Evolutionary conservation across 306 rosid genomes (phyloP).

Genomic region (Senna siamea): DNA sequence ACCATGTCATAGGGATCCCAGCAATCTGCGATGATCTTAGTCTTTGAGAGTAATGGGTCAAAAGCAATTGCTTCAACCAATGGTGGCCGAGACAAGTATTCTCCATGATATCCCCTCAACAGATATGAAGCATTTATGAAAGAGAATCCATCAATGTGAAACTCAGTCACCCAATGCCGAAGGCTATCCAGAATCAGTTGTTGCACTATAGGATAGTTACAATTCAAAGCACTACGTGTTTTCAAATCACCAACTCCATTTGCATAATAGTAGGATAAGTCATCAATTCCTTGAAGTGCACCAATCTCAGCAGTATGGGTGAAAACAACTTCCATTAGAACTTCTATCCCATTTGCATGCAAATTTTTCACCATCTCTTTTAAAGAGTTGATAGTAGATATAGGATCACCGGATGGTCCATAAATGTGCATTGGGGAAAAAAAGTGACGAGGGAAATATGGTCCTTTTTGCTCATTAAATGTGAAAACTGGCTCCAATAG

Average conservation of each 20-base stretch:
- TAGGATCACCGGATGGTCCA: slow-evolving; percentile 68
- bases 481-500: slow-evolving; percentile 81
- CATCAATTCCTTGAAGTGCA: slow-evolving; percentile 80
- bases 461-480: slow-evolving; percentile 73
- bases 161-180: slow-evolving; percentile 85
- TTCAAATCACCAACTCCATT: slow-evolving; percentile 46
- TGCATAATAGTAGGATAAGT: slow-evolving; percentile 59
- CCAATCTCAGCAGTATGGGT: slow-evolving; percentile 67
- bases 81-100: slow-evolving; percentile 78
- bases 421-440: slow-evolving; percentile 65
- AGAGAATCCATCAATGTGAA: slow-evolving; percentile 90
- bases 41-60: slow-evolving; percentile 77
- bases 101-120: slow-evolving; percentile 68
- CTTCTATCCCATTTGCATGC: slow-evolving; percentile 88
- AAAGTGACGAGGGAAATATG: slow-evolving; percentile 83
- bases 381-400: slow-evolving; percentile 64
- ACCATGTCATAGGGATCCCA: slow-evolving; percentile 69
- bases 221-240: slow-evolving; percentile 57
- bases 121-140: slow-evolving; percentile 79
- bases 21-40: slow-evolving; percentile 79
- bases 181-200: slow-evolving; percentile 81
- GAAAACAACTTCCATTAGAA: slow-evolving; percentile 87
- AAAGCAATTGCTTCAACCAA: slow-evolving; percentile 83
- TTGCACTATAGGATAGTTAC: slow-evolving; percentile 82
- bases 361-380: slow-evolving; percentile 83